Percentiles rank a stretch among this genome's conserved stretches.
phyloP scores from a whole-genome alignment of 1,284 basidiomycete genomes.

The Golubevia pallescens region DNA sequence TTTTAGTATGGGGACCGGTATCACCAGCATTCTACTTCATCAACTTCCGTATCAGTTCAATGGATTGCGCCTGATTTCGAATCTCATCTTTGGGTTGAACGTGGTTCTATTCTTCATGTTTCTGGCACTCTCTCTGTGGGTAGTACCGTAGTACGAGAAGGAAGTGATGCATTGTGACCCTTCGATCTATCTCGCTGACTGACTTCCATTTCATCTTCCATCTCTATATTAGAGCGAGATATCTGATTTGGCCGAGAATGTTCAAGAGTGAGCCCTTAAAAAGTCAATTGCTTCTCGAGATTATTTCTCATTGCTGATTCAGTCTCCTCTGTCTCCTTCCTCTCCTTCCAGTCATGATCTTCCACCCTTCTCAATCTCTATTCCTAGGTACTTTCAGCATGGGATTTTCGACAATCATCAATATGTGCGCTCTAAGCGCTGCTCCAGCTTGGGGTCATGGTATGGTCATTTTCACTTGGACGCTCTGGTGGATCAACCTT shows the following conservation, averaged over 20 bases:
- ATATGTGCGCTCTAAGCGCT: slow-evolving; percentile 29
- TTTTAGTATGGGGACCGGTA: slow-evolving; percentile 42
- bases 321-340: background rate
- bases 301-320: background rate
- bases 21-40: slow-evolving; percentile 37
- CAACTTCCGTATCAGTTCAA: slow-evolving; percentile 44
- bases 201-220: background rate
- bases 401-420: slow-evolving; percentile 38
- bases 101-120: slow-evolving; percentile 41
- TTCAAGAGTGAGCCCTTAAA: background rate
- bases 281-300: background rate
- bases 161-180: background rate
- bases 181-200: background rate
- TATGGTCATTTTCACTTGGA: slow-evolving; percentile 39
- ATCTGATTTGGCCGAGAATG: slow-evolving; percentile 39
- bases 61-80: slow-evolving; percentile 33
- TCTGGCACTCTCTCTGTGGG: slow-evolving; percentile 3
- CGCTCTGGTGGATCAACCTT: slow-evolving; percentile 46
- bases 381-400: slow-evolving; percentile 50
- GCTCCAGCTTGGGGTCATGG: slow-evolving; percentile 21
- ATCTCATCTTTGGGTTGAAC: slow-evolving; percentile 45
- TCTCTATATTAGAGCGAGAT: slow-evolving; percentile 15
- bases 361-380: slow-evolving; percentile 40
- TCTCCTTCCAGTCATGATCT: slow-evolving; percentile 29
- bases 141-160: no score